A percentile compares a stretch with the other conserved stretches of the same genome.
phyloP scores from a whole-genome alignment of 2,329 filamentous ascomycete species.

The Exophiala sp. region DNA sequence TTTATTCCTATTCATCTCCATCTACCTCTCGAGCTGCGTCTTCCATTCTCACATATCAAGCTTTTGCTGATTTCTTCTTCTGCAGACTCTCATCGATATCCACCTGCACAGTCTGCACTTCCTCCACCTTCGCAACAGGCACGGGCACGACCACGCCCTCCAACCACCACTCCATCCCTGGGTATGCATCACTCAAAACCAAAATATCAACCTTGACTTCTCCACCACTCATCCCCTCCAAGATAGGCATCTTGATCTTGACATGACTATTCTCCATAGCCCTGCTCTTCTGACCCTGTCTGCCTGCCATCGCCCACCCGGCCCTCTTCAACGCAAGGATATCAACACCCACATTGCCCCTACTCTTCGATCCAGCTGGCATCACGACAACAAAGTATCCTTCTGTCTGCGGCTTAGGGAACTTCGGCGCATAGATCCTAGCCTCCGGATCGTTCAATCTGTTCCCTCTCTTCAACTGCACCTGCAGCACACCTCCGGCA shows the following conservation, averaged over 20 bases:
- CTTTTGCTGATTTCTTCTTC: slow-evolving; percentile 17
- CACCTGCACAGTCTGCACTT: slow-evolving; percentile 22
- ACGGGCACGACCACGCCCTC: slow-evolving; percentile 50
- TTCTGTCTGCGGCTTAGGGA: slow-evolving; percentile 92
- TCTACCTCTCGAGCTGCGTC: neutral
- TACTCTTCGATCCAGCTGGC: slow-evolving; percentile 33
- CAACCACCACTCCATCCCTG: slow-evolving; percentile 66
- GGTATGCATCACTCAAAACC: slow-evolving; percentile 83
- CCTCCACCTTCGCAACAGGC: slow-evolving; percentile 17
- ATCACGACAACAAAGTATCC: slow-evolving; percentile 85
- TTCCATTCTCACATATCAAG: no score
- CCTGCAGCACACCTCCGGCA: slow-evolving; percentile 24
- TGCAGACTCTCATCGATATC: slow-evolving; percentile 24
- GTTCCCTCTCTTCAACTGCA: slow-evolving; percentile 24
- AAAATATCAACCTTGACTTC: slow-evolving; percentile 65
- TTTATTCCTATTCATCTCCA: neutral
- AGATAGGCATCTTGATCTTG: slow-evolving; percentile 15
- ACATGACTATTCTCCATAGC: slow-evolving; percentile 22
- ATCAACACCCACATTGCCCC: slow-evolving; percentile 57
- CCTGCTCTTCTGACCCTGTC: slow-evolving; percentile 28
- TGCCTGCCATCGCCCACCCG: slow-evolving; percentile 58
- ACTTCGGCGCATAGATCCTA: slow-evolving; percentile 79
- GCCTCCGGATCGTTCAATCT: slow-evolving; percentile 55
- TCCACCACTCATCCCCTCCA: slow-evolving; percentile 28
- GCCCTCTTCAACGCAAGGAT: slow-evolving; percentile 82